Base-by-base conservation (phyloP, 179 eudicot genomes). In the Sideroxylon spinosum region DNA sequence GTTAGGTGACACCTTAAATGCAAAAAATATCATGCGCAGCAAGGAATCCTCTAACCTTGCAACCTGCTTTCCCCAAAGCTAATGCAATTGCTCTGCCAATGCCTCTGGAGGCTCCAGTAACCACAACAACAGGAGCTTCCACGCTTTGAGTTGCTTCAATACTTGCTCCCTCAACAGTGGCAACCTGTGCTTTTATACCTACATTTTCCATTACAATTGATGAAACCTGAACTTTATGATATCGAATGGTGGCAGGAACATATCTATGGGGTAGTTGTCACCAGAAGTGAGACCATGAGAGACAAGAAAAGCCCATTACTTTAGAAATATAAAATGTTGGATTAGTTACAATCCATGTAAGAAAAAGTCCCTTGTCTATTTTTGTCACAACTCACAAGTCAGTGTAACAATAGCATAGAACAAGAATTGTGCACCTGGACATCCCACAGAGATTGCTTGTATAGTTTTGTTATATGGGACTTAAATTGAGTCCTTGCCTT, bases 51-150 rank as follows among this genome's bases (percentile, higher is more conserved):
- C 88, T 19, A 20, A 94, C 97, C 97, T 92, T 92, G 83, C 98
- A 94, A 63, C 98, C 97, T 78, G 98, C 95, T 83, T 91, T 94
- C 53, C 98, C 98, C 73, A 94, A 62, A 80, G 94, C 80, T 84
- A 94, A 81, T 29, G 98, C 97, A 84, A 94, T 80, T 17, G 98
- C 91, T 86, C 78, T 92, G 71, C 98, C 98, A 76, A 94, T 92
- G 57, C 98, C 98, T 87, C 98, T 88, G 70, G 98, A 94, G 62
- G 98, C 98, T 86, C 97, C 98, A 50, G 98, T 94, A 69, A 94
- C 89, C 74, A 94, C 78, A 46, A 91, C 97, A 80, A 94, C 98
- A 28, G 97, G 98, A 85, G 89, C 87, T 81, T 90, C 97, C 52
- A 84, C 87, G 56, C 82, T 81, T 76, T 79, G 83, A 19, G 82